Evolutionary conservation across 352 stramenopile genomes (phyloP), one percentile per base, ranked within the genome.

Genomic region (Globisporangium spiculum): DNA sequence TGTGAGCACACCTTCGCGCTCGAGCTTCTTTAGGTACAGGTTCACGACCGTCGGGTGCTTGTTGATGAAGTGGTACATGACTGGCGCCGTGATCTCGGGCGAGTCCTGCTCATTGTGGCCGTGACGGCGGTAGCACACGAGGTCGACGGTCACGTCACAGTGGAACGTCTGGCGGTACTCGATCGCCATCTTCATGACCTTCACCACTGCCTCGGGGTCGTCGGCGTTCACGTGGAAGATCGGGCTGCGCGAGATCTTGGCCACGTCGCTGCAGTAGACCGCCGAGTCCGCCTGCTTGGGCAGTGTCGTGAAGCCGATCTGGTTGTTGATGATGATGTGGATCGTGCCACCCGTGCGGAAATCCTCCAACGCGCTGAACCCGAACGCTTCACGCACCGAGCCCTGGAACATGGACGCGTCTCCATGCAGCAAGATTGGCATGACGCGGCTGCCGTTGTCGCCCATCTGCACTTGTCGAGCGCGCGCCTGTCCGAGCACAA

Each of bases 251-350:
- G 98, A 99, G 50, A 97, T 97, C 81, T 99, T 99, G 24, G 95
- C 98, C 32, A 99, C 81, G 84, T 99, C 98, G 54, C 93, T 92
- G 75, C 94, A 98, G 79, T 99, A 99, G 6, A 97, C 87, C 7
- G 97, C 98, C 12, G 96, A 99, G 58, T 98, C 91, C 55, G 89
- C 95, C 72, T 99, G 93, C 71, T 98, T 97, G 18, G 97, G 97
- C 69, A 99, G 88, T 9, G 98, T 99, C n/a, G 98, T 99, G 78
- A 99, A 99, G 18, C 89, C 92, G 26, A 98, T 95, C 77, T 98
- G 96, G 73, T 99, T 99, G 83, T 99, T 99, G 65, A 99, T 97
- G 69, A 99, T 96, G 18, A 99, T 92, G 77, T 99, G 97, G 70
- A 99, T 97, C 16, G 97, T 99, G 56, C 98, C 98, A 53, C 97